Base-by-base conservation (phyloP, 2,329 filamentous ascomycete genomes). In the Cryphonectria nitschkei region DNA sequence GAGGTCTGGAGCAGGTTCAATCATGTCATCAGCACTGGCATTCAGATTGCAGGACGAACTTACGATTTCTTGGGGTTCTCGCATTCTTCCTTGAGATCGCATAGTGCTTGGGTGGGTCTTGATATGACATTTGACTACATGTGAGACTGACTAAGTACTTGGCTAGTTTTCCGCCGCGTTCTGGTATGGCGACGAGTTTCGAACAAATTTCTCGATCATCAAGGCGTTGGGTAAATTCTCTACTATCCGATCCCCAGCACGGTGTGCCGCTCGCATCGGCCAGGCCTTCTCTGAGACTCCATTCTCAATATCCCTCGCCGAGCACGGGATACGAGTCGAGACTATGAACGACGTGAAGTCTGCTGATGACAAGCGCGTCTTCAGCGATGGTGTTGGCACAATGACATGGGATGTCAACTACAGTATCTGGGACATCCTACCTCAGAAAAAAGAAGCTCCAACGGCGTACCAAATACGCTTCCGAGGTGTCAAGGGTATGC, bases 321-420 rank as follows among this genome's bases (percentile, higher is more conserved):
- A 81, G 67, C 75, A 78, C 19, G 72, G 73, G 0, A 84, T 86
- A 67, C 75, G 32, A 1, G 75, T 78, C 7, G 65, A 72, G 0
- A 61, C 72, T 1, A 84, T 90, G 0, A 74, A 77, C 0, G 89
- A 93, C 70, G 82, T 93, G 1, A 82, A 85, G 70, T 86, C 82
- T 1, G 60, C 65, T 0, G 81, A 83, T 43, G 80, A 86, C 14
- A 81, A 79, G 0, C 85, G 89, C 5, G 84, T 90, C 0, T 97
- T 96, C 77, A 94, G 91, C 72, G 93, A 96, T 76, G 93, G 93
- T 1, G 91, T 93, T 0, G 93, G 93, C 0, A 93, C 89, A 0
- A 88, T 96, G 6, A 95, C 93, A 0, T 76, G 75, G 14, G 82
- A 82, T 0, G 83, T 93, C 0, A 81, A 92, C 65, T 78, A 86